Evolutionary conservation across 225 moss, liverwort and hornwort genomes (phyloP).

Genomic region (Physcomitrellopsis africana): DNA sequence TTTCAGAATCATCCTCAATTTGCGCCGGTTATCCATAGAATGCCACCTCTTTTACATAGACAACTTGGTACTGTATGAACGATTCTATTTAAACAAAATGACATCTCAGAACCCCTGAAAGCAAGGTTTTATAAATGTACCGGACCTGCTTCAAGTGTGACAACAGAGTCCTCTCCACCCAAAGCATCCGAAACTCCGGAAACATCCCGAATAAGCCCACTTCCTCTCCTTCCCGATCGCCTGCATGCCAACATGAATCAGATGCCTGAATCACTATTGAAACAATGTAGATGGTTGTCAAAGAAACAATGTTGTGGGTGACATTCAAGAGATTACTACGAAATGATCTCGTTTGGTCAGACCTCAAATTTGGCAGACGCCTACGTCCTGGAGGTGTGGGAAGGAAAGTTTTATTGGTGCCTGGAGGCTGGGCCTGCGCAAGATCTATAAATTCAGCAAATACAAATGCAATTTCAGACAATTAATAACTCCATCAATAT

Average conservation of each 20-base stretch:
- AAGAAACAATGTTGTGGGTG: slow-evolving; percentile 13
- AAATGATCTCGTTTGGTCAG: neutral
- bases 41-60: neutral
- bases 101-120: slow-evolving; percentile 10
- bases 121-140: neutral
- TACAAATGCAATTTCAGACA: slow-evolving; percentile 9
- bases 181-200: slow-evolving; percentile 35
- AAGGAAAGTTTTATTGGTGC: slow-evolving; percentile 44
- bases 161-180: slow-evolving; percentile 32
- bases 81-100: neutral
- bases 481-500: neutral
- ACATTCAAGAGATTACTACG: neutral
- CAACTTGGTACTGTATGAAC: neutral
- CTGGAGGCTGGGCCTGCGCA: slow-evolving; percentile 49
- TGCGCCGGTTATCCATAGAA: neutral
- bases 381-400: slow-evolving; percentile 44
- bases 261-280: neutral
- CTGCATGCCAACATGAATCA: slow-evolving; percentile 30
- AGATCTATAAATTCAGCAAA: slow-evolving; percentile 23
- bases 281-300: neutral
- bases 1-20: neutral
- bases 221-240: slow-evolving; percentile 54
- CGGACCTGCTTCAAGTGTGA: slow-evolving; percentile 33
- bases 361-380: slow-evolving; percentile 58
- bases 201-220: slow-evolving; percentile 44